phyloP scores from a whole-genome alignment of 2,329 filamentous ascomycete genomes.

The Cryphonectria japonica region DNA sequence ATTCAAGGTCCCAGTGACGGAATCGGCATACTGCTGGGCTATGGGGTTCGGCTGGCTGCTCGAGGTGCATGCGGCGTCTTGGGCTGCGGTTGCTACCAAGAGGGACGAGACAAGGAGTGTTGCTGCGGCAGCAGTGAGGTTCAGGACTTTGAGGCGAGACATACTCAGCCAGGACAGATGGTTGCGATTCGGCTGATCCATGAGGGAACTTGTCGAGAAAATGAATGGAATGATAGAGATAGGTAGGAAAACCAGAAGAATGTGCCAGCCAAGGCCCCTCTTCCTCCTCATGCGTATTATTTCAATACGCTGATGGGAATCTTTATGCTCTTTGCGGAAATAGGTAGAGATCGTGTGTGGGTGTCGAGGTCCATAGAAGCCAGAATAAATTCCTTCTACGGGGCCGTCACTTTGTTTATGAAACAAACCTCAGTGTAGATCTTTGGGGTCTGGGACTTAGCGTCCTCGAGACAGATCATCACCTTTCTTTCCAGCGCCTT shows the following conservation, averaged over 20 bases:
- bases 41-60: conserved; percentile 52
- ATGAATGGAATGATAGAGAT: background rate
- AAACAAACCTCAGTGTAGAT: conserved; percentile 4
- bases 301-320: background rate
- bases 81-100: conserved; percentile 17
- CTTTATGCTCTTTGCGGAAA: background rate
- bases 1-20: conserved; percentile 58
- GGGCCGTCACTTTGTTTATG: conserved; percentile 10
- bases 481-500: background rate
- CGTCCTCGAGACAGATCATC: background rate
- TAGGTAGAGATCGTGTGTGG: background rate
- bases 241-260: background rate
- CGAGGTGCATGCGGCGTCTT: conserved; percentile 33
- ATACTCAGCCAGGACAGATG: conserved; percentile 21
- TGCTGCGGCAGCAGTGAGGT: conserved; percentile 20
- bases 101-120: conserved; percentile 22
- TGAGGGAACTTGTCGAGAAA: background rate
- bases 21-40: conserved; percentile 48
- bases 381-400: background rate
- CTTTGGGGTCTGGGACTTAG: no score
- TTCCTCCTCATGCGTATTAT: background rate
- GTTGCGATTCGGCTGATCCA: background rate
- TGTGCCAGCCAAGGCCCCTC: background rate
- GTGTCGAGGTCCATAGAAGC: background rate
- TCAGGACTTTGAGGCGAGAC: conserved; percentile 18